Evolutionary conservation across 129 eudicot genomes (phyloP).

Genomic region (Flaveria bidentis): DNA sequence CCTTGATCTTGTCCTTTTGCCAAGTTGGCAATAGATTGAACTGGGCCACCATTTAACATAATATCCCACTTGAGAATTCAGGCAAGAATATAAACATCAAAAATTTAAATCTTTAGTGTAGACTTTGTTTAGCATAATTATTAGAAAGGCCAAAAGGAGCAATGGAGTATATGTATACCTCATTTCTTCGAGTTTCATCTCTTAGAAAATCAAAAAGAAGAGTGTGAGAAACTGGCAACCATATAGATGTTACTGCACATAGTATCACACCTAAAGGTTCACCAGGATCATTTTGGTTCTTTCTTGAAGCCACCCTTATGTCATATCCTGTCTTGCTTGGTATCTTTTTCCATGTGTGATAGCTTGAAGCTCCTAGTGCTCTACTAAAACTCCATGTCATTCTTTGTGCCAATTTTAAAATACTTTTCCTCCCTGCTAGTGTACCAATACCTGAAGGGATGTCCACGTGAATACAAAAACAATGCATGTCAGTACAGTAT

Average conservation of each 20-base stretch:
- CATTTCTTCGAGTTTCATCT: slow-evolving; percentile 77
- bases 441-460: slow-evolving; percentile 65
- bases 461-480: neutral
- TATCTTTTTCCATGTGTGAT: slow-evolving; percentile 72
- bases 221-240: slow-evolving; percentile 79
- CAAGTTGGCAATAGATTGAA: slow-evolving; percentile 65
- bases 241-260: slow-evolving; percentile 82
- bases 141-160: neutral
- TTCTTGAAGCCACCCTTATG: slow-evolving; percentile 75
- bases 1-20: slow-evolving; percentile 89
- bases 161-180: slow-evolving; percentile 44
- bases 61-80: slow-evolving; percentile 74
- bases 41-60: slow-evolving; percentile 72
- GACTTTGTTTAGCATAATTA: neutral
- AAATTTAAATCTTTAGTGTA: neutral
- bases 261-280: slow-evolving; percentile 87
- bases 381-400: slow-evolving; percentile 79
- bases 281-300: slow-evolving; percentile 82
- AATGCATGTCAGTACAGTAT: neutral
- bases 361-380: slow-evolving; percentile 82
- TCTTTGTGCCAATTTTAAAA: slow-evolving; percentile 80
- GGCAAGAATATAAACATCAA: neutral
- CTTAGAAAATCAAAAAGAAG: slow-evolving; percentile 74
- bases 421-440: slow-evolving; percentile 87
- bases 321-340: slow-evolving; percentile 75